Conservation (phyloP, 495 filamentous ascomycete genomes). For the Penicillium diatomitis region DNA sequence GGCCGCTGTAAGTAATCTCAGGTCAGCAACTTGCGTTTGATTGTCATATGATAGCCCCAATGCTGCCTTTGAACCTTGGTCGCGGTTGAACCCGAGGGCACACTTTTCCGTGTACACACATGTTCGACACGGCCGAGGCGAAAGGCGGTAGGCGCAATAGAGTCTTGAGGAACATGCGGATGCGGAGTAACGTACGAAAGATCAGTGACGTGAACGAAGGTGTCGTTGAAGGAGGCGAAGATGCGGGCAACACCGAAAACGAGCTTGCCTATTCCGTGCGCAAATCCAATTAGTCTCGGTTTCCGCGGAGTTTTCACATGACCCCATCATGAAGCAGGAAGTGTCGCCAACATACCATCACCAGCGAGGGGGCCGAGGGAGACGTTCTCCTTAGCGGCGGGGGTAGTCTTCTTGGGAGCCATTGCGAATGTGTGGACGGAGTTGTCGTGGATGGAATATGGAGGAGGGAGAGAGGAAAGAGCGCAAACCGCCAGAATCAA, state of each 20-base stretch:
- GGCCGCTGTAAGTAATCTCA: conserved; percentile 71
- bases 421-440: conserved; percentile 43
- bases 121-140: background rate
- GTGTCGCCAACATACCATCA: conserved; percentile 52
- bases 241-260: conserved; percentile 99
- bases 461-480: conserved; percentile 19
- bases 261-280: conserved; percentile 62
- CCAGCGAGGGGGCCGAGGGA: conserved; percentile 90
- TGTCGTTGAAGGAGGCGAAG: conserved; percentile 98
- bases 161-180: background rate
- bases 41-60: background rate
- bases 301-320: too few species aligned
- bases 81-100: too few species aligned
- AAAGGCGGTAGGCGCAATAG: background rate
- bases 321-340: too few species aligned
- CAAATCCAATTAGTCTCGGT: conserved; percentile 8
- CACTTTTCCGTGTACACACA: too few species aligned
- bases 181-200: conserved; percentile 60
- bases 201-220: conserved; percentile 99
- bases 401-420: conserved; percentile 69
- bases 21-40: conserved; percentile 43
- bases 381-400: conserved; percentile 87
- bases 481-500: background rate
- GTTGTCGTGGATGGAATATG: conserved; percentile 38
- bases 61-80: too few species aligned